Conservation (phyloP, 805 yeast genomes). For the Myxozyma neotropica region DNA sequence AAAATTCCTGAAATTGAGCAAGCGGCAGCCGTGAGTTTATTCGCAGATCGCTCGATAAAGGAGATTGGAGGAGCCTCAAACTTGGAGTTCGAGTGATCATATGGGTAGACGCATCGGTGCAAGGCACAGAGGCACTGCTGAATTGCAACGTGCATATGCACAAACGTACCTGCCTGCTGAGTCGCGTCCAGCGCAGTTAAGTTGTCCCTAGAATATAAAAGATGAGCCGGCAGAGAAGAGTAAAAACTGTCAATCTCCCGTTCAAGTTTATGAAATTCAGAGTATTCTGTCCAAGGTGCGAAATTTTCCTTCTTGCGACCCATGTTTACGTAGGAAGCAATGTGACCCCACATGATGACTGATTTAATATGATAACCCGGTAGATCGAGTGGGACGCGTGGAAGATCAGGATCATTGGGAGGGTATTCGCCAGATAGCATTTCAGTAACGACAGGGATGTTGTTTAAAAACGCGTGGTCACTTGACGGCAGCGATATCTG, state of each 20-base stretch:
- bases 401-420: slow-evolving; percentile 31
- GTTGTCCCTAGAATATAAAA: slow-evolving; percentile 35
- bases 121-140: slow-evolving; percentile 40
- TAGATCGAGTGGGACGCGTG: slow-evolving; percentile 36
- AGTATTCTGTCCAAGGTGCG: slow-evolving; percentile 41
- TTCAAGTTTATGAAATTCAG: slow-evolving; percentile 36
- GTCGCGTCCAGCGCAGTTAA: slow-evolving; percentile 36
- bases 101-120: slow-evolving; percentile 42
- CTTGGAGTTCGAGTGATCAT: slow-evolving; percentile 35
- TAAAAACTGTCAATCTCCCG: slow-evolving; percentile 35
- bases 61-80: slow-evolving; percentile 40
- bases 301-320: slow-evolving; percentile 36
- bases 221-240: slow-evolving; percentile 36
- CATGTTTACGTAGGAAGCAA: slow-evolving; percentile 36
- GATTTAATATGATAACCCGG: slow-evolving; percentile 36
- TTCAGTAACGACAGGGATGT: slow-evolving; percentile 38
- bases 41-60: slow-evolving; percentile 40
- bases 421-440: slow-evolving; percentile 36
- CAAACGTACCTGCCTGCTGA: slow-evolving; percentile 39
- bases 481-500: slow-evolving; percentile 40
- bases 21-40: slow-evolving; percentile 41
- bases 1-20: slow-evolving; percentile 40
- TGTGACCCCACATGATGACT: slow-evolving; percentile 37
- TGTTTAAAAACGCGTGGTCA: slow-evolving; percentile 38
- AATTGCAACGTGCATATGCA: slow-evolving; percentile 42